Evolutionary conservation across 1,139 yeast species (phyloP), one percentile per base, ranked within the genome.

Genomic region (Debaryomyces fabryi): DNA sequence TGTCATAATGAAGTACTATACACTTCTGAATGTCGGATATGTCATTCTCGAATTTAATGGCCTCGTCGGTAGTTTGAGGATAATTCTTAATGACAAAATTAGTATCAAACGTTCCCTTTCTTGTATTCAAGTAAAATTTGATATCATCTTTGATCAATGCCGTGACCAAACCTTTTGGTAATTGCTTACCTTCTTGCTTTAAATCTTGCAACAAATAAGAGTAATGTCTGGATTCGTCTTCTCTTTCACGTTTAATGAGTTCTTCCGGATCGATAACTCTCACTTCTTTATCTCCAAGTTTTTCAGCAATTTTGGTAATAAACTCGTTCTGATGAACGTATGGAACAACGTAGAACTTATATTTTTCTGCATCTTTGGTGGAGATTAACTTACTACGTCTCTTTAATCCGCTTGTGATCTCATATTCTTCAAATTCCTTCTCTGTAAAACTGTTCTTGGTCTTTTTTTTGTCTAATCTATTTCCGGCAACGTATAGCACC

Each of bases 21-120:
- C 78, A 68, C 42, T 71, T 70, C 42, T 70, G 69, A 33, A 80
- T 68, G 32, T 72, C 74, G 2, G 82, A 73, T 43, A 81, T 69
- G 51, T 81, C 84, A 54, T 79, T 81, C 60, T 81, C 86, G 56
- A 81, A 81, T 56, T 79, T 81, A 49, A 83, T 79, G 9, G 88
- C 88, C 53, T 85, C 89, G 41, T 76, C 78, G 34, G 86, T 76
- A 20, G 72, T 68, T 52, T 73, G 79, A 4, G 90, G 89, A 56
- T 81, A 84, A 58, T 83, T 79, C 33, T 74, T 63, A 45, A 81
- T 58, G 3, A 83, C 58, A 43, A 80, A 74, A 39, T 76, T 71
- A 15, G 80, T 74, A 44, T 72, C 76, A 47, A 69, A 68, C 18
- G 71, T 71, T 2, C 80, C 78, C 18, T 71, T 68, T 18, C 76